Base-by-base conservation (phyloP, 805 yeast genomes). In the Starmerella stigmatis region DNA sequence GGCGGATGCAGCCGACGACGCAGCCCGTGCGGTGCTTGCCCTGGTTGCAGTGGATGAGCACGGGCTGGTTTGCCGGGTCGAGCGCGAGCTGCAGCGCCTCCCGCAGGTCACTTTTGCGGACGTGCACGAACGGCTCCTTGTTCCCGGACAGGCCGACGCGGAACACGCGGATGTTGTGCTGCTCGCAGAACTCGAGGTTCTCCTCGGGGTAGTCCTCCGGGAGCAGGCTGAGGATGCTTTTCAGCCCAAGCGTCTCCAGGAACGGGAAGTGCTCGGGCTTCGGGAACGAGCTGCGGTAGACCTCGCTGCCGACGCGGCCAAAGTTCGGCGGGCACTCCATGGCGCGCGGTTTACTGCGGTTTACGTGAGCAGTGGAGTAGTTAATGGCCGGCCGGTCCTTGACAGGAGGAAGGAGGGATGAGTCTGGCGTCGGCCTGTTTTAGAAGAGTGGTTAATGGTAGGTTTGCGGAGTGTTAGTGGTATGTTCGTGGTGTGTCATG, bases 1-100 rank as follows among this genome's bases (percentile, higher is more conserved):
- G 71, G 49, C 98, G 67, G 27, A 92, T 71, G 59, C 96, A 89
- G 2, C 98, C 98, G 25, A 92, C 88, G 13, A 92, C 69, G 62
- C 97, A 92, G 0, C 98, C 98, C 0, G 98, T 92, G 55, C 98
- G 72, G 62, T 92, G 98, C 50, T 89, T 92, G 10, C 98, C 98
- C 48, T 96, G 69, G 64, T 92, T 92, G 65, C 98, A 92, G 63
- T 92, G 98, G 35, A 92, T 84, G 51, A 92, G 67, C 11, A 92
- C 69, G 2, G 98, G 98, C 47, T 86, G 97, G 63, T 92, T 89
- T 19, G 61, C 78, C 0, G 96, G 96, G 57, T 92, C 72, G 13
- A 86, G 62, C 12, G 86, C 84, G 27, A 86, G 81, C 59, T 80
- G 78, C 51, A 89, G 67, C 0, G 96, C 96, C 48, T 76, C 75